A percentile compares a stretch with the other conserved stretches of the same genome.
Evolutionary conservation across 2,329 filamentous ascomycete species (phyloP).

Genomic region (Tolypocladium album): DNA sequence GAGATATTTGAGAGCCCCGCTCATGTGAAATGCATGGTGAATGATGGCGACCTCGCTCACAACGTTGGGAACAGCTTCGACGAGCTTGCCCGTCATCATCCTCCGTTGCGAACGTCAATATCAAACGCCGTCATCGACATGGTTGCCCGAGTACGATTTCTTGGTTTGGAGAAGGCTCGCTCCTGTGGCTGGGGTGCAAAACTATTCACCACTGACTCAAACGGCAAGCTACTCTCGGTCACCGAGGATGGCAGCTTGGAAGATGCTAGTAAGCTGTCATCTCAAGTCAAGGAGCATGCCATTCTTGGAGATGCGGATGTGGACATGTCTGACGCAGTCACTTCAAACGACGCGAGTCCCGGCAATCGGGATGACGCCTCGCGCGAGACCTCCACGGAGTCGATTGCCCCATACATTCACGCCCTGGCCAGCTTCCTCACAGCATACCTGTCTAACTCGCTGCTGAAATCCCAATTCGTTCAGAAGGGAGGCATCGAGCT

Average conservation of each 20-base stretch:
- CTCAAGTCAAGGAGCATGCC: constrained; percentile 28
- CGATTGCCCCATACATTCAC: constrained; percentile 59
- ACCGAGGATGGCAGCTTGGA: constrained; percentile 38
- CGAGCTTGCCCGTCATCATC: constrained; percentile 89
- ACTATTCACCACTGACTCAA: constrained; percentile 51
- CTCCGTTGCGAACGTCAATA: constrained; percentile 67
- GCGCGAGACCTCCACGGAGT: constrained; percentile 16
- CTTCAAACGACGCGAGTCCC: constrained; percentile 5
- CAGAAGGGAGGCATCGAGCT: constrained; percentile 72
- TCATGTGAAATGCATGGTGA: constrained; percentile 76
- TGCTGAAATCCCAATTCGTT: constrained; percentile 64
- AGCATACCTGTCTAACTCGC: constrained; percentile 63
- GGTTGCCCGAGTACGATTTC: constrained; percentile 67
- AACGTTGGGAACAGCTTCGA: constrained; percentile 80
- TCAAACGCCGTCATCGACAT: constrained; percentile 81
- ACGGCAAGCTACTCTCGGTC: constrained; percentile 40
- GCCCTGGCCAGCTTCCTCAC: constrained; percentile 67
- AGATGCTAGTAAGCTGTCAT: constrained; percentile 13
- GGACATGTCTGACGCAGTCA: constrained; percentile 51
- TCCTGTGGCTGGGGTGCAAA: constrained; percentile 67
- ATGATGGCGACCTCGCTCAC: constrained; percentile 57
- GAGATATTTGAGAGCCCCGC: constrained; percentile 92
- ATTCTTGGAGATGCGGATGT: constrained; percentile 38
- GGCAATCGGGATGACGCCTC: constrained; percentile 7
- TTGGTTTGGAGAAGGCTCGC: constrained; percentile 61